Base-by-base conservation (phyloP, 2,329 filamentous ascomycete genomes). In the Ophiosphaerella korrae region DNA sequence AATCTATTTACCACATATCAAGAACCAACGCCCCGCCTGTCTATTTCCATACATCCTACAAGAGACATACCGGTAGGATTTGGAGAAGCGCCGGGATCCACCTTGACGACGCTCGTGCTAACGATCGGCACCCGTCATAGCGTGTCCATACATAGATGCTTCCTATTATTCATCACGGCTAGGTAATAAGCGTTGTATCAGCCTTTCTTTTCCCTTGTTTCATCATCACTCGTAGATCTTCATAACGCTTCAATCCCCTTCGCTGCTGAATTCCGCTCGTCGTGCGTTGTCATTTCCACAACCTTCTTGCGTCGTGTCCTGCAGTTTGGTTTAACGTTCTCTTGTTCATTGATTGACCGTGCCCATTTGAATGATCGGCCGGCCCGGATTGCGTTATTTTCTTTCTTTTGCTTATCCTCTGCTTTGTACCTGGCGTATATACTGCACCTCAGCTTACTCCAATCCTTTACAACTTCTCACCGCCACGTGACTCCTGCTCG, bases 181-280 rank as follows among this genome's bases (percentile, higher is more conserved):
- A 50, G 47, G 47, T 41, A 42, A 45, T 35, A 45, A 36, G 29
- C 35, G 35, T 36, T 50, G 48, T 50, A 45, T 50, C 48, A 45
- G 41, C 26, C 42, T 50, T 36, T 21, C 35, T 32, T 41, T 50
- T 36, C 23, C 18, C 16, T 38, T 14, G 48, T 45, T 50, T 50
- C 48, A 50, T 35, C 24, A 21, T 39, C 31, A 16, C 26, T 40
- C 14, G 26, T 43, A 33, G 26, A 24, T 48, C 46, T 23, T 49
- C 36, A 46, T 44, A 42, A 32, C 32, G 3, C 32, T 8, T 9
- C 33, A 11, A 35, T 38, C n/a, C 29, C 35, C 29, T 44, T 26
- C 12, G n/a, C 21, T 7, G 26, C 3, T 29, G 26, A 16, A 35
- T 7, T 34, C 33, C 35, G 24, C 24, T 43, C 33, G n/a, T 41